Evolutionary conservation across 805 yeast genomes (phyloP).

Genomic region (Saturnispora serradocipensis): DNA sequence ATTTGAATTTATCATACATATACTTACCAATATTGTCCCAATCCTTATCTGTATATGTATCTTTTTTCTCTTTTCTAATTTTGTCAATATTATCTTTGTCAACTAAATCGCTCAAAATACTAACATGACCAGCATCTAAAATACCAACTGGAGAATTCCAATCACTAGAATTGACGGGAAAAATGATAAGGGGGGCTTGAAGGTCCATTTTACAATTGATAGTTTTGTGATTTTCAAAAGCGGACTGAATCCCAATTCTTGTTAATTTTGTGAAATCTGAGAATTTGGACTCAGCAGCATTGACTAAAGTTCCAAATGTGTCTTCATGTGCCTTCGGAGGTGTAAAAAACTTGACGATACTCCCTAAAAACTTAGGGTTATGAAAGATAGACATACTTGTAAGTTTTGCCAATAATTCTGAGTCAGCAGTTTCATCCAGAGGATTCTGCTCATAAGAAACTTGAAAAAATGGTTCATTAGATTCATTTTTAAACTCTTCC

Average conservation of each 20-base stretch:
- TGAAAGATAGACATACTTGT: conserved; percentile 85
- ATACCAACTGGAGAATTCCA: conserved; percentile 85
- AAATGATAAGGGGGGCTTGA: conserved; percentile 84
- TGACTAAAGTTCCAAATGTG: conserved; percentile 82
- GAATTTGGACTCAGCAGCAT: conserved; percentile 91
- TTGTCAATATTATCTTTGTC: conserved; percentile 59
- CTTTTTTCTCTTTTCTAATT: conserved; percentile 52
- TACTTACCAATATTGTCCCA: conserved; percentile 67
- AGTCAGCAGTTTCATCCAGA: conserved; percentile 73
- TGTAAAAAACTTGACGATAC: conserved; percentile 63
- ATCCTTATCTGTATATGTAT: conserved; percentile 50
- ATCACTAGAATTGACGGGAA: conserved; percentile 73
- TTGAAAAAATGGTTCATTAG: conserved; percentile 58
- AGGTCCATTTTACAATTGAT: conserved; percentile 76
- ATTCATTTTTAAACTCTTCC: conserved; percentile 10
- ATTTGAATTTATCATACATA: conserved; percentile 82
- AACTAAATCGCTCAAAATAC: conserved; percentile 71
- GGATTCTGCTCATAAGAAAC: conserved; percentile 83
- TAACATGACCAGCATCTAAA: conserved; percentile 92
- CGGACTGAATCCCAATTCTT: conserved; percentile 84
- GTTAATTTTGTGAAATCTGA: conserved; percentile 88
- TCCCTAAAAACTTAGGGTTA: conserved; percentile 76
- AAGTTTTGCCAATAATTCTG: conserved; percentile 61
- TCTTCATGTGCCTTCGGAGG: conserved; percentile 83
- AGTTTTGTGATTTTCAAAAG: conserved; percentile 91